Conservation (phyloP, 1,284 basidiomycete genomes). For the Cryptococcus sp. region DNA sequence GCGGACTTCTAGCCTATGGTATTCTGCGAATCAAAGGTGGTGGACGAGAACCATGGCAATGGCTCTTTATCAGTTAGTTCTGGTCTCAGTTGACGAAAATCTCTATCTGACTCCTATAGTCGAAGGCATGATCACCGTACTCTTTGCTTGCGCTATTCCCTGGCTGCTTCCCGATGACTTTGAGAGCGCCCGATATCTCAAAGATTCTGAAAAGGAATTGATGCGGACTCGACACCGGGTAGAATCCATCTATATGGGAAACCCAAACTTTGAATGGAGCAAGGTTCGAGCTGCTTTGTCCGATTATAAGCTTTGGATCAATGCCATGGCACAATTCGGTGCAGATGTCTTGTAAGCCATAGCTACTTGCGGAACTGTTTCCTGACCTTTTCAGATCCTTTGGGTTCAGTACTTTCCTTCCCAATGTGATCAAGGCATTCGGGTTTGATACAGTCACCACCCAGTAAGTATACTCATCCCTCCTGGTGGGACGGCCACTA, state of each 20-base stretch:
- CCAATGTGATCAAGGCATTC: no score
- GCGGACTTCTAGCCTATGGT: conserved; percentile 19
- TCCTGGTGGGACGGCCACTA: no score
- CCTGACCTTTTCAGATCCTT: no score
- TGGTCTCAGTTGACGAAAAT: no score
- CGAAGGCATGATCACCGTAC: background rate
- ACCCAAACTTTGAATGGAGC: background rate
- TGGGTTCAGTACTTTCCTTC: no score
- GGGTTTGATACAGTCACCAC: no score
- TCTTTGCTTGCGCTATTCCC: background rate
- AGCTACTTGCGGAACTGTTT: no score
- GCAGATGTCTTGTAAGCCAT: no score
- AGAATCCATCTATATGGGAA: background rate
- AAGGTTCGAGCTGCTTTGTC: background rate
- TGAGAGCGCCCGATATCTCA: background rate
- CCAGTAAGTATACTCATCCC: no score
- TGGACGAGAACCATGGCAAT: background rate
- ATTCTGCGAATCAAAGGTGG: conserved; percentile 8
- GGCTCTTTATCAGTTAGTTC: background rate
- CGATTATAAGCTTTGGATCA: no score
- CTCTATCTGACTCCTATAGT: background rate
- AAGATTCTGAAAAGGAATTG: background rate
- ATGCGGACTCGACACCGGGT: background rate
- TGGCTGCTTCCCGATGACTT: background rate
- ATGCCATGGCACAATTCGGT: no score